Percentiles rank a stretch among this genome's conserved stretches.
Evolutionary conservation across 805 yeast genomes (phyloP).

Genomic region (Candida awuae): DNA sequence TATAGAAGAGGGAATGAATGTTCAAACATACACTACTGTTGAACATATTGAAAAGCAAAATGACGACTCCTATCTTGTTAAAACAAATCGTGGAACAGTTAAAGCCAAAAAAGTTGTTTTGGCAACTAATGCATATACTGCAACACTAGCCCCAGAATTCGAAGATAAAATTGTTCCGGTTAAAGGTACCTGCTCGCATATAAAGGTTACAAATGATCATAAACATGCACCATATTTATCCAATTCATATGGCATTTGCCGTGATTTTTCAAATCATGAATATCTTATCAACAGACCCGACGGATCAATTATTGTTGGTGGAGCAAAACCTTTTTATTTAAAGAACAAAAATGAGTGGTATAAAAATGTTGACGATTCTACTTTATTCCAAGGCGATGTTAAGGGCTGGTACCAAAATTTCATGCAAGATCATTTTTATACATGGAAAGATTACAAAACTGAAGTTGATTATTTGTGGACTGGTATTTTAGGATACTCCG

Average conservation of each 20-base stretch:
- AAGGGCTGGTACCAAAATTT: slow-evolving; percentile 23
- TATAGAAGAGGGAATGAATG: slow-evolving; percentile 29
- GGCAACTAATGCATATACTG: slow-evolving; percentile 33
- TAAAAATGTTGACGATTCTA: slow-evolving; percentile 30
- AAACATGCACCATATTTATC: slow-evolving; percentile 28
- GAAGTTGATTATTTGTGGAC: slow-evolving; percentile 31
- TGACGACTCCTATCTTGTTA: slow-evolving; percentile 28
- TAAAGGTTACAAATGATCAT: slow-evolving; percentile 17
- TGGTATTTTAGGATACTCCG: slow-evolving; percentile 40
- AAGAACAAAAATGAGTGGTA: slow-evolving; percentile 24
- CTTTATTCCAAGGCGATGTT: slow-evolving; percentile 20
- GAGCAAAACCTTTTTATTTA: slow-evolving; percentile 21
- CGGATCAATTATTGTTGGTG: slow-evolving; percentile 33
- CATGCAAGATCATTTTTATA: slow-evolving; percentile 27
- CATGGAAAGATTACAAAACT: slow-evolving; percentile 27
- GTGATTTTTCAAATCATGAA: slow-evolving; percentile 21
- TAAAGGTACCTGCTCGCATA: slow-evolving; percentile 28
- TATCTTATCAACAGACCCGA: slow-evolving; percentile 32
- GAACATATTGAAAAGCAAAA: slow-evolving; percentile 18
- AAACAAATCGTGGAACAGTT: slow-evolving; percentile 24
- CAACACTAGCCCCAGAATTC: slow-evolving; percentile 23
- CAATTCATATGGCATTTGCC: slow-evolving; percentile 28
- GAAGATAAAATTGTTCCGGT: slow-evolving; percentile 28
- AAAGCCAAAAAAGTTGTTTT: slow-evolving; percentile 30
- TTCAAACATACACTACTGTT: slow-evolving; percentile 38